Conservation (phyloP, 305 asterid genomes). For the Fraxinus nigra region DNA sequence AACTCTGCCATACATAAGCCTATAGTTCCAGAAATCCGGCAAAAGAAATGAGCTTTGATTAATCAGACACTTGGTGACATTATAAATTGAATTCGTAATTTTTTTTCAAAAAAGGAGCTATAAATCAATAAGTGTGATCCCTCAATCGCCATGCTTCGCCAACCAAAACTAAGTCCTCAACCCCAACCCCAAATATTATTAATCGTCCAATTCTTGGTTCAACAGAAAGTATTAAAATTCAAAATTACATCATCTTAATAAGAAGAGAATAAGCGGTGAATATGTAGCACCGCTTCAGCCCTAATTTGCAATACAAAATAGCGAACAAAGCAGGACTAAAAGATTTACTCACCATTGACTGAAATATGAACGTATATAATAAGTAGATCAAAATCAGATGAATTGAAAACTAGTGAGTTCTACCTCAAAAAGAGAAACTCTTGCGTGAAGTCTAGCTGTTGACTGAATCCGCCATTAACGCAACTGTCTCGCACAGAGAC, state of each 20-base stretch:
- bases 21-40: background rate
- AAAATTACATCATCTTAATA: background rate
- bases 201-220: background rate
- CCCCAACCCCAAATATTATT: background rate
- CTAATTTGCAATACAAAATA: conserved; percentile 24
- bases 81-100: background rate
- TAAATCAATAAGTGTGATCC: conserved; percentile 3
- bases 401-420: conserved; percentile 8
- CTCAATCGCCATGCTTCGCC: conserved; percentile 15
- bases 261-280: background rate
- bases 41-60: conserved; percentile 2
- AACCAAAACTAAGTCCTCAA: background rate
- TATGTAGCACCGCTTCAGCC: conserved; percentile 19
- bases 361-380: background rate
- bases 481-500: no score
- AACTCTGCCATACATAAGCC: background rate
- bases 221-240: background rate
- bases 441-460: conserved; percentile 25
- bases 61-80: background rate
- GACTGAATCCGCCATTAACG: conserved; percentile 40
- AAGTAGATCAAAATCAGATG: conserved; percentile 13
- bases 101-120: conserved; percentile 6
- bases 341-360: background rate
- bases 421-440: conserved; percentile 27
- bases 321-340: background rate